Evolutionary conservation across 495 filamentous ascomycete genomes (phyloP), one percentile per base, ranked within the genome.

Genomic region (Xylaria grammica): DNA sequence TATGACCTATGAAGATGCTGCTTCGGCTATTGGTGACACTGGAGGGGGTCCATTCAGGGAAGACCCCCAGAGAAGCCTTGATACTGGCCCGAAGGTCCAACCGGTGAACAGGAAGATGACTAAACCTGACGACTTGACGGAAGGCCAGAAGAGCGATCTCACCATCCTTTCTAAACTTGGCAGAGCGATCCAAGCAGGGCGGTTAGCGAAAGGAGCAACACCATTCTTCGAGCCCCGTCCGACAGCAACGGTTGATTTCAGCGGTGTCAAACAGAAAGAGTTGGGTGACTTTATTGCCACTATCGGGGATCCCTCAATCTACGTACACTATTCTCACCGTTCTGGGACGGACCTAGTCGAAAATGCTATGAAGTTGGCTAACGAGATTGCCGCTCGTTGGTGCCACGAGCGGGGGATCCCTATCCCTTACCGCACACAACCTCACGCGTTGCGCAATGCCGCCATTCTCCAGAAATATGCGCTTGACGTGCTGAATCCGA

Each of bases 391-490:
- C 3, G 93, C 87, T 7, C 76, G 74, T 40, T 99, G 92, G 90
- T 91, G 89, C 70, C 70, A 82, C 17, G 82, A 87, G 42, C 89
- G 94, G 38, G 81, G 85, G 59, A 91, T 99, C 38, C 94, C 96
- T 2, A 83, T 86, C 55, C 84, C 93, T 17, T 97, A 90, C 76
- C 85, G 92, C 44, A 86, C 90, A 7, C 81, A 88, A 65, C 83
- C 82, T 49, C 82, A 88, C 58, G 86, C 89, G 5, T 77, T 84
- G 38, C 81, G 84, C 45, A 73, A 79, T 45, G 61, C 75, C 10
- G 66, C 73, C 2, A 62, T 73, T 9, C 60, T 88, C 13, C 71
- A 68, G 24, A 68, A 79, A 13, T 75, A 86, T 42, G 86, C 86
- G 2, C 56, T 79, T 74, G 44, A 76, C 75, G 36, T 82, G 78